phyloP scores from a whole-genome alignment of 139 green algal genomes.

The Chlorella sp. region DNA sequence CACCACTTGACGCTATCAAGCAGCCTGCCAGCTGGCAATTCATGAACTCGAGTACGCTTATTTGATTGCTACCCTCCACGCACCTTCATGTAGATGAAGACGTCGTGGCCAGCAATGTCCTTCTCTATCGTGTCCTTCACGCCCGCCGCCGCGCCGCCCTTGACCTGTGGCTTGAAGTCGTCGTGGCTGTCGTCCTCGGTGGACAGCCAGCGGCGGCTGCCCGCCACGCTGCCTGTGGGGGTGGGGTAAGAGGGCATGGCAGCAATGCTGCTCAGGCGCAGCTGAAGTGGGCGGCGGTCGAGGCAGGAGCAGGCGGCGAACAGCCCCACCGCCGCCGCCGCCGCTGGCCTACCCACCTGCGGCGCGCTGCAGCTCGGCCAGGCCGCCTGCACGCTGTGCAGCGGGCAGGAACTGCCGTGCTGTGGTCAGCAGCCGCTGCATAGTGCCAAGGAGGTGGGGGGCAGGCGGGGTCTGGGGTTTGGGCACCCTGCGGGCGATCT shows the following conservation, averaged over 20 bases:
- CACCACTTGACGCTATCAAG: no score
- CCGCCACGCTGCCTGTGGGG: neutral
- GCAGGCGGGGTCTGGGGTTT: neutral
- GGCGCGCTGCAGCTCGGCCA: slow-evolving; percentile 18
- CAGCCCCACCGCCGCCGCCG: neutral
- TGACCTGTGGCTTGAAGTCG: slow-evolving; percentile 91
- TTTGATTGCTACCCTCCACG: neutral
- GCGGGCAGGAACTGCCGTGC: slow-evolving; percentile 17
- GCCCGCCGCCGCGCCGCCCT: slow-evolving; percentile 39
- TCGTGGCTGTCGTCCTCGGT: slow-evolving; percentile 78
- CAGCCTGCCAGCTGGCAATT: no score
- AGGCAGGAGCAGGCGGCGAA: no score
- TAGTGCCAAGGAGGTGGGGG: neutral
- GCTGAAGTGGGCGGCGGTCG: no score
- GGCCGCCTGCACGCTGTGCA: neutral
- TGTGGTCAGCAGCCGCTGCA: slow-evolving; percentile 28
- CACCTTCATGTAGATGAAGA: slow-evolving; percentile 99
- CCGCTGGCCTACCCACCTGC: neutral
- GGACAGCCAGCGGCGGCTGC: neutral
- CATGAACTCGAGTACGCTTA: no score
- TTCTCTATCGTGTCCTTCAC: slow-evolving; percentile 68
- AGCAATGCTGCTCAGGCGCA: neutral
- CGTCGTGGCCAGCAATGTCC: slow-evolving; percentile 78
- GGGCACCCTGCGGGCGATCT: neutral
- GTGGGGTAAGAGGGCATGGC: no score